A percentile compares a stretch with the other conserved stretches of the same genome.
Conservation (phyloP, 192 early-diverging fungal species). For the Rhizoclosmatium globosum region DNA sequence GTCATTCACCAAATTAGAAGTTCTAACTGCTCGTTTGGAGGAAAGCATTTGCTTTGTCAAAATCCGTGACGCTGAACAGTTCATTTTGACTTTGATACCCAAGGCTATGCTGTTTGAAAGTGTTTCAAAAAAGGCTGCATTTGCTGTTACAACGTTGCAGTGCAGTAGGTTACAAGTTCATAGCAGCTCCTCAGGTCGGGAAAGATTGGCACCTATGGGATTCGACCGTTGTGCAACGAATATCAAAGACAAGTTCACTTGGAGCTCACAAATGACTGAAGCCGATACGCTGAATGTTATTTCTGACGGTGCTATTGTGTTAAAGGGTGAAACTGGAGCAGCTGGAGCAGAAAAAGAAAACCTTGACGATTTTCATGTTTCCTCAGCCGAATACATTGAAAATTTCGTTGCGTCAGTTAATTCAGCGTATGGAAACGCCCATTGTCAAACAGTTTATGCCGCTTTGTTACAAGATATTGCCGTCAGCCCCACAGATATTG, state of each 20-base stretch:
- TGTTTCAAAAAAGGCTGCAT: background rate
- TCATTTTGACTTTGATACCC: constrained; percentile 49
- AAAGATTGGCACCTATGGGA: constrained; percentile 8
- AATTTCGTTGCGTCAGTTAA: constrained; percentile 9
- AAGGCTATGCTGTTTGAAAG: background rate
- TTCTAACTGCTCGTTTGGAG: constrained; percentile 6
- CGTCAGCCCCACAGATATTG: constrained; percentile 39
- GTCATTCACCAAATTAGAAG: background rate
- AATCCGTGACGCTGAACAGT: constrained; percentile 39
- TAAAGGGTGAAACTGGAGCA: constrained; percentile 10
- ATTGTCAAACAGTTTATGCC: constrained; percentile 49
- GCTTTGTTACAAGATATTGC: constrained; percentile 46
- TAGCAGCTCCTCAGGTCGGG: constrained; percentile 30
- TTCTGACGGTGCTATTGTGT: constrained; percentile 7
- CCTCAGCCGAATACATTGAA: constrained; percentile 14
- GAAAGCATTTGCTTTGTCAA: constrained; percentile 52
- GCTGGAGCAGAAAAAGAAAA: background rate
- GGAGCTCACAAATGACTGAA: background rate
- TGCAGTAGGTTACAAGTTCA: constrained; percentile 33
- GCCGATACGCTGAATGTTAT: background rate
- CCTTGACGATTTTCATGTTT: background rate
- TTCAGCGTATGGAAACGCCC: constrained; percentile 37
- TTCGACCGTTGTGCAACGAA: background rate
- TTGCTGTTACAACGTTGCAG: constrained; percentile 41
- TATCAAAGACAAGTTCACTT: background rate